A percentile compares a stretch with the other conserved stretches of the same genome.
phyloP scores from a whole-genome alignment of 768 basidiomycete species.

The Panus rudis region DNA sequence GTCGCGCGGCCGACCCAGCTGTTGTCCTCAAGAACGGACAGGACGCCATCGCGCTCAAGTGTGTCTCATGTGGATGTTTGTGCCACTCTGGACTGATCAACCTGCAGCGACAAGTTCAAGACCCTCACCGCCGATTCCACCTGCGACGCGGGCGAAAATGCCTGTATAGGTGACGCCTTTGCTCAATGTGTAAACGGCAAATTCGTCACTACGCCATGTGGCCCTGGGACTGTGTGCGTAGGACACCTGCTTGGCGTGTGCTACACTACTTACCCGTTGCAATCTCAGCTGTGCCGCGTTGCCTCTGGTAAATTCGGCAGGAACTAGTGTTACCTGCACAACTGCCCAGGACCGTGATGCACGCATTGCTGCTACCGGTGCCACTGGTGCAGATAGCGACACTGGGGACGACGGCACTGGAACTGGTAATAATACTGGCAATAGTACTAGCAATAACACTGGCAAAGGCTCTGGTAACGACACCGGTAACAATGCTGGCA shows the following conservation, averaged over 20 bases:
- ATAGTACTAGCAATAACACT: conserved; percentile 11
- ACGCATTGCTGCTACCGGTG: conserved; percentile 37
- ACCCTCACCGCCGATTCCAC: conserved; percentile 36
- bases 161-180: conserved; percentile 43
- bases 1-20: conserved; percentile 6
- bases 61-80: conserved; percentile 5
- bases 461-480: conserved; percentile 7
- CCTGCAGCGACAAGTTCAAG: conserved; percentile 34
- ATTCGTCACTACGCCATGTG: conserved; percentile 25
- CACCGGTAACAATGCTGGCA: conserved; percentile 7
- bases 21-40: conserved; percentile 22
- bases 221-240: conserved; percentile 14
- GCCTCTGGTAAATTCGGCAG: conserved; percentile 41
- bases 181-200: conserved; percentile 50
- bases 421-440: conserved; percentile 7
- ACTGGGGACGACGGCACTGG: conserved; percentile 7
- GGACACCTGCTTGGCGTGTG: background rate
- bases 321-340: conserved; percentile 47
- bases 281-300: conserved; percentile 32
- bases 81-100: background rate
- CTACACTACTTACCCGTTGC: background rate
- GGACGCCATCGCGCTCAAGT: conserved; percentile 25
- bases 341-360: conserved; percentile 38
- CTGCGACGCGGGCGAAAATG: conserved; percentile 38
- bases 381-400: conserved; percentile 6